These are phyloP conservation scores for Telfairia occidentalis DNA, from an alignment of 331 rosid species.

Conservation along the genomic window DNA sequence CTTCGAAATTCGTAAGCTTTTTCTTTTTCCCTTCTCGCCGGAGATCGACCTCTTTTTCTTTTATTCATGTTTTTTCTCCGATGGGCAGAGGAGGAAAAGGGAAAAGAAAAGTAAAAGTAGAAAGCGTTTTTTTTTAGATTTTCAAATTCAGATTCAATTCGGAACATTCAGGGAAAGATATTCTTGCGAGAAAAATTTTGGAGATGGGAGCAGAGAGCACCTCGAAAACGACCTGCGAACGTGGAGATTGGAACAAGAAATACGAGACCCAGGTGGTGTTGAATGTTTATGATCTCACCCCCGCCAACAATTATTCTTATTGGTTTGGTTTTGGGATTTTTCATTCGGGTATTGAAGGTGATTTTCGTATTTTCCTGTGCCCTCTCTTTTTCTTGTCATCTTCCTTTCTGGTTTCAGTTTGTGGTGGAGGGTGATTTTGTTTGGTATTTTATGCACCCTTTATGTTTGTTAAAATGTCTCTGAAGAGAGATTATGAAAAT, in stretches of 20 bases:
- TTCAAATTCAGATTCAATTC: constrained; percentile 19
- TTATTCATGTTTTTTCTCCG: constrained; percentile 9
- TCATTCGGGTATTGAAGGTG: constrained; percentile 93
- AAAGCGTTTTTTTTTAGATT: background rate
- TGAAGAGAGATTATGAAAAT: background rate
- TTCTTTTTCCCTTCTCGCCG: constrained; percentile 6
- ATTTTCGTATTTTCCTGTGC: background rate
- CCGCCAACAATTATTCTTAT: constrained; percentile 55
- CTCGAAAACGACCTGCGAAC: constrained; percentile 25
- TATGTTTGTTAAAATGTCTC: background rate
- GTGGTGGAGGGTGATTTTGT: background rate
- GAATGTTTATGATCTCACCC: constrained; percentile 87
- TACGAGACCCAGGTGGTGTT: constrained; percentile 34
- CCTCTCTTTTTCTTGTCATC: background rate
- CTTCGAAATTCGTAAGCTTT: constrained; percentile 6
- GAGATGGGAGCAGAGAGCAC: constrained; percentile 51
- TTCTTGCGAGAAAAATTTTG: constrained; percentile 1
- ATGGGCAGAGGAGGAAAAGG: constrained; percentile 18
- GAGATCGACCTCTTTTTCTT: constrained; percentile 15
- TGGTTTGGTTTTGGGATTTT: constrained; percentile 90
- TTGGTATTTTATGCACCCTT: background rate
- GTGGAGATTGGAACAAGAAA: constrained; percentile 15
- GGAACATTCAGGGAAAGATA: background rate
- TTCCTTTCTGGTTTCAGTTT: background rate
- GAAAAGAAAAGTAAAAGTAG: background rate